Evolutionary conservation across 768 basidiomycete genomes (phyloP).

Genomic region (Russula sp.): DNA sequence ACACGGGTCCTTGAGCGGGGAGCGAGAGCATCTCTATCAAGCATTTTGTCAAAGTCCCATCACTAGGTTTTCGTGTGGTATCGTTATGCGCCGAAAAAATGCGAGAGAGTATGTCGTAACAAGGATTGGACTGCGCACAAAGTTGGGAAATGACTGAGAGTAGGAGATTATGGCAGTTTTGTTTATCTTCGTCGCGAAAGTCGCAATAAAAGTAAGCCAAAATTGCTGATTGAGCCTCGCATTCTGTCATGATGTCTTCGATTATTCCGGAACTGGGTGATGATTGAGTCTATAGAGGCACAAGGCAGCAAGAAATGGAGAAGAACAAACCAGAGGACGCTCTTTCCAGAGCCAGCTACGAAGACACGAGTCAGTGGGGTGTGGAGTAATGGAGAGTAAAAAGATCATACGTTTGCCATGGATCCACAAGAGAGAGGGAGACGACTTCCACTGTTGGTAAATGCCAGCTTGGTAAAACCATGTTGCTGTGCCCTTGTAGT

Average conservation of each 20-base stretch:
- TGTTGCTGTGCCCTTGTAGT: background rate
- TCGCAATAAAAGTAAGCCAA: background rate
- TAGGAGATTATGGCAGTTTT: background rate
- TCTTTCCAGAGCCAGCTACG: background rate
- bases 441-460: background rate
- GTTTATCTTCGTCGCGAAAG: background rate
- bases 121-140: background rate
- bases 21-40: background rate
- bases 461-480: background rate
- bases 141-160: background rate
- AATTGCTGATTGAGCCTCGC: background rate
- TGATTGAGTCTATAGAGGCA: background rate
- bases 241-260: background rate
- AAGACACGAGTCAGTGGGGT: no score
- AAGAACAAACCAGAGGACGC: background rate
- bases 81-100: background rate
- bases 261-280: background rate
- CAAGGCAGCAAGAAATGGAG: background rate
- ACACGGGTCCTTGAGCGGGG: background rate
- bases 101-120: background rate
- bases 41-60: background rate
- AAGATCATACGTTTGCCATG: background rate
- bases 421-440: background rate
- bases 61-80: background rate
- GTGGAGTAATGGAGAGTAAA: background rate